Evolutionary conservation across 441 rosid genomes (phyloP).

Genomic region (Pelargonium fulgidum): DNA sequence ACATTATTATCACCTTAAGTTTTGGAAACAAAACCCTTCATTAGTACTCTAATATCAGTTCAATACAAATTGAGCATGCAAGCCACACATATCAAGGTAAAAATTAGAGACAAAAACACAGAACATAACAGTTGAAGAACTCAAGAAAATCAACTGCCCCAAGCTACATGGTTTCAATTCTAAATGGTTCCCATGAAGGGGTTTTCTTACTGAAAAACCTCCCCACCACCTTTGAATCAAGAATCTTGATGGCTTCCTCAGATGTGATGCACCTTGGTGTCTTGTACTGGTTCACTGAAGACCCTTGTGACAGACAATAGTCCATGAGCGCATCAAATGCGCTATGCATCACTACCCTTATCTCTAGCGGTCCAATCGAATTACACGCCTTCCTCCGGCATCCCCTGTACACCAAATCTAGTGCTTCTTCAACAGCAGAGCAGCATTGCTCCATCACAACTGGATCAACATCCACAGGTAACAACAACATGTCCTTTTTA

Average conservation of each 20-base stretch:
- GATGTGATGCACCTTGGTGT: conserved; percentile 81
- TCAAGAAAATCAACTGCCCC: conserved; percentile 2
- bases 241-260: conserved; percentile 44
- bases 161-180: conserved; percentile 18
- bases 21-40: too few species aligned
- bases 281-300: conserved; percentile 85
- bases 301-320: conserved; percentile 63
- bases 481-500: too few species aligned
- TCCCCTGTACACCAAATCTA: conserved; percentile 74
- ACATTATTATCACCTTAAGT: too few species aligned
- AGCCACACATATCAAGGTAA: too few species aligned
- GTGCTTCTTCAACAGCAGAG: conserved; percentile 56
- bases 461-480: conserved; percentile 35
- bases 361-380: conserved; percentile 78
- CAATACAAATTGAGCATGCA: too few species aligned
- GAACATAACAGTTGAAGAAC: neutral
- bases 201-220: conserved; percentile 53
- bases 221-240: conserved; percentile 57
- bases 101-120: too few species aligned
- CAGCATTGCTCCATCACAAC: conserved; percentile 68
- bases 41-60: too few species aligned
- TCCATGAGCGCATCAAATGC: conserved; percentile 81
- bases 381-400: conserved; percentile 65
- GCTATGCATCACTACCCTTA: conserved; percentile 63
- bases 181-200: conserved; percentile 70